These are phyloP conservation scores for Aureobasidium sp. DNA, from an alignment of 2,329 filamentous ascomycete species.

Conservation along the genomic window DNA sequence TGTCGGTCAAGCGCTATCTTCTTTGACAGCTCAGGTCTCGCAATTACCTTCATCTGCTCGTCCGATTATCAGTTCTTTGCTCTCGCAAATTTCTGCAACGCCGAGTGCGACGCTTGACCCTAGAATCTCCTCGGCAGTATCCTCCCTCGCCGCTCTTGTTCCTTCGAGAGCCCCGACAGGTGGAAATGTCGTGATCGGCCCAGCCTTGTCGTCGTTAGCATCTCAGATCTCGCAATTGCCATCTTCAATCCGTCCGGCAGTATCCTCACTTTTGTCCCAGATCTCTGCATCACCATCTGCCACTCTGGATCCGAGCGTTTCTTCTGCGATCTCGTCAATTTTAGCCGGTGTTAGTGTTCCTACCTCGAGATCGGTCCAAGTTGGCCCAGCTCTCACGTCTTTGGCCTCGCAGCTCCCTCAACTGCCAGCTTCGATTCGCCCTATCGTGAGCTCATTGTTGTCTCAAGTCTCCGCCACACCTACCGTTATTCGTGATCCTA, in stretches of 20 bases:
- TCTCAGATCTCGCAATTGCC: not conserved
- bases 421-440: not conserved
- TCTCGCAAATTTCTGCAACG: not conserved
- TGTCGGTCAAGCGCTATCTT: not conserved
- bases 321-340: not conserved
- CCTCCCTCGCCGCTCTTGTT: not conserved
- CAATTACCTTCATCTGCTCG: not conserved
- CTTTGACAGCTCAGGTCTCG: not conserved
- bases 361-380: not conserved
- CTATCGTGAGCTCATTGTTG: not conserved
- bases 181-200: not conserved
- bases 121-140: not conserved
- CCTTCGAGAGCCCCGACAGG: not conserved
- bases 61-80: not conserved
- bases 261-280: not conserved
- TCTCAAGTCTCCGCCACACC: not conserved
- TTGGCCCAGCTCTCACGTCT: not conserved
- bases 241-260: not conserved
- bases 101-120: not conserved
- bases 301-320: not conserved
- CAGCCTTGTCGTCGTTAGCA: not conserved
- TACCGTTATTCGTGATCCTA: not conserved
- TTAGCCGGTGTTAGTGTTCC: not conserved
- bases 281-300: not conserved
- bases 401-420: not conserved